phyloP scores from a whole-genome alignment of 805 yeast species.

The Isabelozyma rhagii region DNA sequence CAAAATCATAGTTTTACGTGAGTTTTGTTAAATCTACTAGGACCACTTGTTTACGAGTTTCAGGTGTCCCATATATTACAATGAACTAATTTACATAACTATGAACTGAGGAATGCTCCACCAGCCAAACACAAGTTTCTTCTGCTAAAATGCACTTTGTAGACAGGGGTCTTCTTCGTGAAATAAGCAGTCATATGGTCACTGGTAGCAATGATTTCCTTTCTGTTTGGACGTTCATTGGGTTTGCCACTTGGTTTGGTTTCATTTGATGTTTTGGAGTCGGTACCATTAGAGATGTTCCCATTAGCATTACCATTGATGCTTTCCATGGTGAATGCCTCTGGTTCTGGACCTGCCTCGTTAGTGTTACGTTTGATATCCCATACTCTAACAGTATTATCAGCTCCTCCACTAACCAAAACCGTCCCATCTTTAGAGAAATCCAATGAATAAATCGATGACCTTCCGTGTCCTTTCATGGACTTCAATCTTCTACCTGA shows the following conservation, averaged over 20 bases:
- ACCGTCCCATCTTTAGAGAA: conserved; percentile 88
- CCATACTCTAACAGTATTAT: conserved; percentile 93
- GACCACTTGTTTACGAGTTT: no score
- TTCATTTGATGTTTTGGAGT: conserved; percentile 6
- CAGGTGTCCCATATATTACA: background rate
- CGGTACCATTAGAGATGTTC: conserved; percentile 5
- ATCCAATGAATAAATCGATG: conserved; percentile 77
- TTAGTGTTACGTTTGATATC: conserved; percentile 83
- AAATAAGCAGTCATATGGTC: conserved; percentile 93
- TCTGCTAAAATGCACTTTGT: conserved; percentile 87
- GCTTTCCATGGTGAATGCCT: conserved; percentile 45
- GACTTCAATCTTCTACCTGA: conserved; percentile 83
- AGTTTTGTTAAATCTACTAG: no score
- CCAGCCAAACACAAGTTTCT: conserved; percentile 89
- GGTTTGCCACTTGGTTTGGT: conserved; percentile 12
- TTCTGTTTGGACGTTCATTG: conserved; percentile 53
- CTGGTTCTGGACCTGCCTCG: conserved; percentile 78
- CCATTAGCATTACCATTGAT: conserved; percentile 6
- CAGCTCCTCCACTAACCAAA: conserved; percentile 89
- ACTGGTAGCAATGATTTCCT: conserved; percentile 74
- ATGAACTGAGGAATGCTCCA: conserved; percentile 58
- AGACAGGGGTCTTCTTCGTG: conserved; percentile 92
- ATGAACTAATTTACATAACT: background rate
- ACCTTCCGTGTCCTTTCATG: conserved; percentile 93
- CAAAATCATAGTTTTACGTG: no score